Conservation (phyloP, 148 eudicot species). For the Selenicereus undatus region DNA sequence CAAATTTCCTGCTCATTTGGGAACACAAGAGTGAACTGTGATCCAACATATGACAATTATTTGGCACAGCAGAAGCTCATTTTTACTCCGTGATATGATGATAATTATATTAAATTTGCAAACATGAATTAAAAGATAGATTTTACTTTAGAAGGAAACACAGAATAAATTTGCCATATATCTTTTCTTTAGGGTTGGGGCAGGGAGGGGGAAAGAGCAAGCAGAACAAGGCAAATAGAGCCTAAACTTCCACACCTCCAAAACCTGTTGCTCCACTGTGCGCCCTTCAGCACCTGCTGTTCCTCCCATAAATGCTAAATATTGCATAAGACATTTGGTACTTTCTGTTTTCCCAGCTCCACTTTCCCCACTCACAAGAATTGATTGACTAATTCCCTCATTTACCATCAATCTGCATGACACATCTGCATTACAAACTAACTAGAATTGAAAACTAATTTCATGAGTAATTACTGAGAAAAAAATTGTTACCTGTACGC, state of each 20-base stretch:
- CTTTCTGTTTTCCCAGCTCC: slow-evolving; percentile 88
- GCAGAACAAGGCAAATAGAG: background rate
- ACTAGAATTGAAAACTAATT: background rate
- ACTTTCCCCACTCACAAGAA: slow-evolving; percentile 85
- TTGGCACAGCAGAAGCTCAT: background rate
- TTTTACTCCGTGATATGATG: background rate
- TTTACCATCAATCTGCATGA: slow-evolving; percentile 61
- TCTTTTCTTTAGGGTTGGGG: background rate
- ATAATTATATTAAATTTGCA: no score
- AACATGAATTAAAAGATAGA: no score
- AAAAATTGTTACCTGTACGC: slow-evolving; percentile 67
- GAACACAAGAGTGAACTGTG: background rate
- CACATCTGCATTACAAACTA: slow-evolving; percentile 8
- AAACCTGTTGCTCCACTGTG: slow-evolving; percentile 73
- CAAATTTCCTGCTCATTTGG: background rate
- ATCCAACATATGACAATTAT: background rate
- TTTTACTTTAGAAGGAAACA: no score
- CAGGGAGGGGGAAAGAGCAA: no score
- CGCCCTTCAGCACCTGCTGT: slow-evolving; percentile 46
- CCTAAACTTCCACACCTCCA: slow-evolving; percentile 46
- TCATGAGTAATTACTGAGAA: slow-evolving; percentile 13
- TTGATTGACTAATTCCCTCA: slow-evolving; percentile 68
- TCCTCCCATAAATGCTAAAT: slow-evolving; percentile 80
- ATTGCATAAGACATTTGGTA: slow-evolving; percentile 75
- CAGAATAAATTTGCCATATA: background rate